phyloP scores from a whole-genome alignment of 768 basidiomycete species.

The Tulasnella sp. region DNA sequence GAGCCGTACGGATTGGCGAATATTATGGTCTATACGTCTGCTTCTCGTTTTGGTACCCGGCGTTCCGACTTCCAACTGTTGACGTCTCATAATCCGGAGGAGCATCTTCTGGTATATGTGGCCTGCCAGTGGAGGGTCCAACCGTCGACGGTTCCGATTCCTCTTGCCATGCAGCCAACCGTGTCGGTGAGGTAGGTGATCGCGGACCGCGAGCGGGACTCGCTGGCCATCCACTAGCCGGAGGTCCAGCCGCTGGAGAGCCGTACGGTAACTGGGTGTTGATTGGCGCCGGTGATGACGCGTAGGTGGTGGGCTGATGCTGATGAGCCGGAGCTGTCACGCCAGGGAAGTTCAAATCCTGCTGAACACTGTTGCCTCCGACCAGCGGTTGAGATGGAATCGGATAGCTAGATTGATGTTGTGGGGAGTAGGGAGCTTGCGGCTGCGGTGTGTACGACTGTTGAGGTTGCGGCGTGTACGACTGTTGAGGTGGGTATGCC shows the following conservation, averaged over 20 bases:
- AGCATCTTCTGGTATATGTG: conserved; percentile 7
- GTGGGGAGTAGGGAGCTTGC: background rate
- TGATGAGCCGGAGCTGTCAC: background rate
- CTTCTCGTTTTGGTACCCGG: conserved; percentile 17
- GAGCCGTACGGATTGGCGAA: background rate
- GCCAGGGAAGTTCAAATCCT: conserved; percentile 32
- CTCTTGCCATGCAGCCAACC: conserved; percentile 19
- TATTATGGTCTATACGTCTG: background rate
- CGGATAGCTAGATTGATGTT: conserved; percentile 9
- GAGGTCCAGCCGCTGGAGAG: background rate
- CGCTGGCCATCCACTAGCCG: background rate
- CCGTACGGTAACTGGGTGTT: background rate
- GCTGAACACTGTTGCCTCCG: background rate
- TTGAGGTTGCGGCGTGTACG: conserved; percentile 14
- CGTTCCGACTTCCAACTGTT: too few species aligned
- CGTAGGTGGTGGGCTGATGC: background rate
- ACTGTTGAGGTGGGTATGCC: conserved; percentile 8
- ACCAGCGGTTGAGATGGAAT: conserved; percentile 5
- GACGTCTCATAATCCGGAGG: conserved; percentile 21
- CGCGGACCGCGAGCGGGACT: background rate
- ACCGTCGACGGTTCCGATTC: conserved; percentile 12
- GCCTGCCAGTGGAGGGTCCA: background rate
- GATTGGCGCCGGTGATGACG: background rate
- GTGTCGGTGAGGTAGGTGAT: background rate
- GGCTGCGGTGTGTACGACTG: conserved; percentile 13